Percentiles rank a stretch among this genome's conserved stretches.
These are phyloP conservation scores for Auriculariales sp. DNA, from an alignment of 768 basidiomycete genomes.

Conservation along the genomic window DNA sequence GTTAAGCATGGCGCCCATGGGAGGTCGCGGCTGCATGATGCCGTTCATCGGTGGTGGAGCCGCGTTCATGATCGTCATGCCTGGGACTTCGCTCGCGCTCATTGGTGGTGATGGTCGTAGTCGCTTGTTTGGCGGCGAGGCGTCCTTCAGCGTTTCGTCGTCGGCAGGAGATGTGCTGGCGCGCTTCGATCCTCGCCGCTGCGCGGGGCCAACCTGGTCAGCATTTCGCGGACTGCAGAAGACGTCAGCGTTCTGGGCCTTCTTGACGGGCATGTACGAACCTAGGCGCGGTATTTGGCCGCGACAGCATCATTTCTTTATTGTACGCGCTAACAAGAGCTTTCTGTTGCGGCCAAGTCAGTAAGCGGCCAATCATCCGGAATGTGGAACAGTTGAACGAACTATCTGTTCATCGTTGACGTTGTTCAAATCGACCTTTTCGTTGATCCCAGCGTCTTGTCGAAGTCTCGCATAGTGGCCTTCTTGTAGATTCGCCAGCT, in stretches of 20 bases:
- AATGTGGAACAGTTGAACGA: not conserved
- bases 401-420: not conserved
- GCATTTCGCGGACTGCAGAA: not conserved
- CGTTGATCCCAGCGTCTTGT: not conserved
- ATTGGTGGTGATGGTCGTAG: constrained; percentile 18
- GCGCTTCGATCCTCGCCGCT: constrained; percentile 13
- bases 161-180: constrained; percentile 22
- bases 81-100: constrained; percentile 7
- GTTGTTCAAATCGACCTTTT: not conserved
- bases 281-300: not conserved
- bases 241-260: not conserved
- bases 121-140: constrained; percentile 20
- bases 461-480: not conserved
- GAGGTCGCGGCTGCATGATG: not conserved
- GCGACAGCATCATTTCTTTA: not conserved
- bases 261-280: not conserved
- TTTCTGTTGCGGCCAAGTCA: not conserved
- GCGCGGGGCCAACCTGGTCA: not conserved
- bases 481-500: not conserved
- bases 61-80: not conserved
- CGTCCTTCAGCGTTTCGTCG: constrained; percentile 17
- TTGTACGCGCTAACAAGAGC: not conserved
- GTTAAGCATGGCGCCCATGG: not conserved
- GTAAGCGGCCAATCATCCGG: not conserved
- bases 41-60: not conserved